phyloP scores from a whole-genome alignment of 805 yeast species.

The Teunomyces kruisii region DNA sequence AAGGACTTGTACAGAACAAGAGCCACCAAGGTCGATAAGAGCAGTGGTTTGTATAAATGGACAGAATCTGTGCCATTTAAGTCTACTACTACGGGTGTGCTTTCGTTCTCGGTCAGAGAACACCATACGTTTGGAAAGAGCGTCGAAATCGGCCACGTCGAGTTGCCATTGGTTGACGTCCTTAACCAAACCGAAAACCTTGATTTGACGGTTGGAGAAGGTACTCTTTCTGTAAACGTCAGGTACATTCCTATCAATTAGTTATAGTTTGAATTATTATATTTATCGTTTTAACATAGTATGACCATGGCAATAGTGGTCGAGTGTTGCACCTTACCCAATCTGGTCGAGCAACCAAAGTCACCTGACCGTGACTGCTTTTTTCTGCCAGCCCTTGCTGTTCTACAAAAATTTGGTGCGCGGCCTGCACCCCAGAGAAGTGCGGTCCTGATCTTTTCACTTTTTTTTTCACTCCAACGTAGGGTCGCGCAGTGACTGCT shows the following conservation, averaged over 20 bases:
- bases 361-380: constrained; percentile 9
- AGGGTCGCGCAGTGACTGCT: not conserved
- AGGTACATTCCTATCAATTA: constrained; percentile 16
- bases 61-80: constrained; percentile 68
- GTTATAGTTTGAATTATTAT: not conserved
- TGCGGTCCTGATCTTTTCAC: constrained; percentile 2
- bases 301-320: too few species aligned
- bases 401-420: not conserved
- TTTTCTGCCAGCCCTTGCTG: not conserved
- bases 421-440: not conserved
- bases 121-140: constrained; percentile 76
- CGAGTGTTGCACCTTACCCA: not conserved
- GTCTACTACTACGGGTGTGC: constrained; percentile 58
- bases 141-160: constrained; percentile 59
- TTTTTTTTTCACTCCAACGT: constrained; percentile 2
- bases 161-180: constrained; percentile 52
- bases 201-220: constrained; percentile 33
- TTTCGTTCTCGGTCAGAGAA: constrained; percentile 61
- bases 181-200: constrained; percentile 46
- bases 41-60: constrained; percentile 49
- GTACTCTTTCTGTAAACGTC: constrained; percentile 42
- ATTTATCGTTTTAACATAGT: too few species aligned
- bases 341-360: not conserved
- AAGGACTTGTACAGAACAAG: constrained; percentile 69
- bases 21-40: constrained; percentile 45